Evolutionary conservation across 163 green algal species (phyloP), one percentile per base, ranked within the genome.

Genomic region (Dunaliella salina): DNA sequence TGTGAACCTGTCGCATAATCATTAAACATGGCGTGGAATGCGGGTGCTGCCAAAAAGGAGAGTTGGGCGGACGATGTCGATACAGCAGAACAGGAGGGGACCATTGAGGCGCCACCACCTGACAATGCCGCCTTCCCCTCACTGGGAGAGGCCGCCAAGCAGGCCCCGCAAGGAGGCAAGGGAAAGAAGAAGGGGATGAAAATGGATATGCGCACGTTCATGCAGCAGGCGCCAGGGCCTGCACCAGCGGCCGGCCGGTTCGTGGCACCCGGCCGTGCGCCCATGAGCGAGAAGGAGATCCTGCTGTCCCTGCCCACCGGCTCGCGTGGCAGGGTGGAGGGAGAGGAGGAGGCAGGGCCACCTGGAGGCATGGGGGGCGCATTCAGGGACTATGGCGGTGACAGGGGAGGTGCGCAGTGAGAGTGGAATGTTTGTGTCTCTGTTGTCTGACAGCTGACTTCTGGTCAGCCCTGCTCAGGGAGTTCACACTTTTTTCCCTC

Each of bases 141-240:
- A 0, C 80, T 93, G 25, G 87, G 83, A 1, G 87, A 89, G 34
- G 89, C 87, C 20, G 86, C 80, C 30, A 89, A 87, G 83, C 24
- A 83, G 59, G 79, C 86, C 25, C 82, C 86, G 3, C 82, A 35
- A 57, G 87, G 86, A 30, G 30, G 13, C 26, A 87, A 89, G 83
- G 35, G 13, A 22, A 87, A 89, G 83, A 90, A 90, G 84, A 89
- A 90, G 72, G 83, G 33, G n/a, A 83, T 90, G 33, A 93, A 89
- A 40, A 88, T 96, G 80, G 85, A 50, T 33, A 84, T 96, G 75
- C 85, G 50, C 45, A 92, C 94, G 0, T 96, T 96, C 80, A 24
- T 94, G 40, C 83, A 26, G 3, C 82, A 32, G 25, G 84, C n/a
- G 29, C 57, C 22, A 24, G 83, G 67, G 24, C 32, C 69, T 29